Base-by-base conservation (phyloP, 73 alveolate species). In the Stentor coeruleus region DNA sequence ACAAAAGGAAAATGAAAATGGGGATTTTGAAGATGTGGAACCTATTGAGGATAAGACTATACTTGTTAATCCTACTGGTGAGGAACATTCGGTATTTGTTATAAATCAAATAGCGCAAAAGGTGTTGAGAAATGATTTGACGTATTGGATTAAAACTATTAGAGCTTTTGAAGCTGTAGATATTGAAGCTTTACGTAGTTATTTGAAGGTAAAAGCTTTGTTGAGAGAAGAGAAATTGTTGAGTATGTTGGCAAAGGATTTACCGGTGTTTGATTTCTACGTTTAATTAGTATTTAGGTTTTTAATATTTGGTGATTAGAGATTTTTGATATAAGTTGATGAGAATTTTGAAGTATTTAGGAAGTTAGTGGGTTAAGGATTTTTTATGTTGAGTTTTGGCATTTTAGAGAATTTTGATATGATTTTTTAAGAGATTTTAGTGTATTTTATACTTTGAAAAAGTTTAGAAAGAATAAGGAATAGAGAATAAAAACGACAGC, bases 21-120 rank as follows among this genome's bases (percentile, higher is more conserved):
- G 73, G 20, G 90, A 59, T 38, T 74, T 41, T 31, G 82, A 79
- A 38, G 95, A 90, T 57, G 87, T 58, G 59, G 93, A 87, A 3
- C 28, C 28, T 20, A 37, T 89, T 11, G 91, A 82, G 59, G 95
- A 90, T 60, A 82, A 80, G 74, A 88, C 73, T 15, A 28, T 82
- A 0, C 38, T 82, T 3, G 75, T 90, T 4, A 86, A 90, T 59
- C 91, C 95, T 6, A 83, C 91, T 33, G n/a, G 37, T 2, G 92
- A 81, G 20, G 79, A 60, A 11, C 39, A 40, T 39, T 74, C 82
- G 26, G 82, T 90, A 33, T 87, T 36, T 41, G 95, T 90, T 31
- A n/a, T 66, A 30, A 92, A 90, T 58, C 83, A 86, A 75, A 93
- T 89, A 14, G 95, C 93, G 3, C 58, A 79, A 11, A 74, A 93